Conservation (phyloP, 768 basidiomycete species). For the Rhodosporidiobolus odoratus region DNA sequence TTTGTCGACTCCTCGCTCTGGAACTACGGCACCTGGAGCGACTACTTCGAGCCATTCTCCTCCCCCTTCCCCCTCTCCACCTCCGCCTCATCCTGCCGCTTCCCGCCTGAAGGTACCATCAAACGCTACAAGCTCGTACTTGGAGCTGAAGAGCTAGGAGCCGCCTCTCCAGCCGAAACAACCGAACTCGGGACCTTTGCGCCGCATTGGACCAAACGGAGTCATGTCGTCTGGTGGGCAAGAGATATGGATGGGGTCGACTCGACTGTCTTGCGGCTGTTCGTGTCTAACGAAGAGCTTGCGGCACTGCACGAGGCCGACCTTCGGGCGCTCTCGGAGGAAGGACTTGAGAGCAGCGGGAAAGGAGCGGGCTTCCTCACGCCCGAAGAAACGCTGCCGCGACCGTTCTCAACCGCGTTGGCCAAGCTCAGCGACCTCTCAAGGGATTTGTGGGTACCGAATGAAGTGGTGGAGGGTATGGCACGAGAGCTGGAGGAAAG, state of each 20-base stretch:
- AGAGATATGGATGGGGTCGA: slow-evolving; percentile 34
- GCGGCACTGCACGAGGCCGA: slow-evolving; percentile 13
- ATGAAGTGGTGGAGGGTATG: neutral
- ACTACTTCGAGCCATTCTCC: slow-evolving; percentile 18
- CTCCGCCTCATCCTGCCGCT: neutral
- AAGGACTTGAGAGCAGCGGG: neutral
- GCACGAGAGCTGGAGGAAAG: neutral
- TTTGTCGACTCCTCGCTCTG: slow-evolving; percentile 17
- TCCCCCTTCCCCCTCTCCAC: slow-evolving; percentile 5
- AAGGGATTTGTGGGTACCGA: slow-evolving; percentile 11
- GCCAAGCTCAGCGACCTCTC: slow-evolving; percentile 10
- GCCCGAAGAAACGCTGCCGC: slow-evolving; percentile 25
- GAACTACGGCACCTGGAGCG: slow-evolving; percentile 33
- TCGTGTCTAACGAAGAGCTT: neutral
- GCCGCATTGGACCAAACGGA: slow-evolving; percentile 1
- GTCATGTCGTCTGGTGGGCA: slow-evolving; percentile 22
- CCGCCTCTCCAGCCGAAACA: neutral
- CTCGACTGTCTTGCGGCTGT: slow-evolving; percentile 9
- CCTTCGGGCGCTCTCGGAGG: neutral
- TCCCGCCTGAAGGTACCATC: neutral
- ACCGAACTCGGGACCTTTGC: neutral
- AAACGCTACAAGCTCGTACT: slow-evolving; percentile 4
- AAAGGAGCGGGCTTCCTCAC: slow-evolving; percentile 3
- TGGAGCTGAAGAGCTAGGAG: neutral
- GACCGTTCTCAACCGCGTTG: slow-evolving; percentile 20